phyloP scores from a whole-genome alignment of 2,329 filamentous ascomycete genomes.

The Xylariaceae sp. region DNA sequence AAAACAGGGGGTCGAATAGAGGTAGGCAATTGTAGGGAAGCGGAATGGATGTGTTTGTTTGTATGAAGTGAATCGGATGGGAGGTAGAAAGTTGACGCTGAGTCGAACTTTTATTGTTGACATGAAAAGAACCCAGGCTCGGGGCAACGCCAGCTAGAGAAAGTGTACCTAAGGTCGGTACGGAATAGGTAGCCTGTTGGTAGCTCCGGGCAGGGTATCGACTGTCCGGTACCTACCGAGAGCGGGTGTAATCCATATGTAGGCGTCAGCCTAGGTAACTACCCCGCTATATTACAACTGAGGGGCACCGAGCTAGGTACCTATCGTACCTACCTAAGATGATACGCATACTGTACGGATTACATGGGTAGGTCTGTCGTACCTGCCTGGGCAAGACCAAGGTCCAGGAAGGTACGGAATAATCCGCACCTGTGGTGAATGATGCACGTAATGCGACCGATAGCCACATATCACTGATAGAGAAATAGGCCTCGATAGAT shows the following conservation, averaged over 20 bases:
- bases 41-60: slow-evolving; percentile 13
- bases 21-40: not conserved
- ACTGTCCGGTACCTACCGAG: not conserved
- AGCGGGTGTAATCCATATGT: too few relatives aligned
- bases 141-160: slow-evolving; percentile 16
- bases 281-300: slow-evolving; percentile 3
- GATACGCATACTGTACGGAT: not conserved
- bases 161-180: too few relatives aligned
- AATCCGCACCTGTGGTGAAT: not conserved
- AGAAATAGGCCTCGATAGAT: not conserved
- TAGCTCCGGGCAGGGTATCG: not conserved
- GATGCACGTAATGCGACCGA: not conserved
- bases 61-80: not conserved
- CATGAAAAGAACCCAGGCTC: slow-evolving; percentile 14
- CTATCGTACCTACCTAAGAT: not conserved
- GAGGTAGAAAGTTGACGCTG: not conserved
- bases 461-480: not conserved
- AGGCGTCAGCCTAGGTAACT: not conserved
- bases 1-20: not conserved
- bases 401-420: not conserved
- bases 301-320: not conserved
- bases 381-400: too few relatives aligned
- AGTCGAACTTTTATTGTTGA: slow-evolving; percentile 25
- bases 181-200: not conserved
- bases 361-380: not conserved